A percentile compares a stretch with the other conserved stretches of the same genome.
Conservation (phyloP, 2,329 filamentous ascomycete genomes). For the Pseudocercospora crystallina region DNA sequence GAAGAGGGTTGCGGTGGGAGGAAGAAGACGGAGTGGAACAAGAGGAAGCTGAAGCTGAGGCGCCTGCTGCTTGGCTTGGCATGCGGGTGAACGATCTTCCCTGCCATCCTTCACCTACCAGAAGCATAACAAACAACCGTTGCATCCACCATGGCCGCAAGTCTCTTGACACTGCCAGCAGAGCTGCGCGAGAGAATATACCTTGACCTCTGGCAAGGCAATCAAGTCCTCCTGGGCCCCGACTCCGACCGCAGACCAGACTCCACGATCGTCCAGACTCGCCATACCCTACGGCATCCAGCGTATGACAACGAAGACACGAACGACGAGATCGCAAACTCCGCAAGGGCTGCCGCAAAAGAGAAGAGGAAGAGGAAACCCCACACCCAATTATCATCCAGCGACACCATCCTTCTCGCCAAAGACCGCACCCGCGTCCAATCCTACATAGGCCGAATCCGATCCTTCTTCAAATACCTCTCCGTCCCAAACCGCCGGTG, state of each 20-base stretch:
- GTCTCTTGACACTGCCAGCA: constrained; percentile 10
- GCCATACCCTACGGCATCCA: not conserved
- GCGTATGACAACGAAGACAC: not conserved
- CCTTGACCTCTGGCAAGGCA: constrained; percentile 3
- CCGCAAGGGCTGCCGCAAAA: not conserved
- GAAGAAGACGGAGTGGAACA: no score
- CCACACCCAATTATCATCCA: not conserved
- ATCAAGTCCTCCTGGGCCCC: not conserved
- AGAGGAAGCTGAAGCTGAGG: no score
- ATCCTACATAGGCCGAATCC: no score
- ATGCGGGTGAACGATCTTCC: no score
- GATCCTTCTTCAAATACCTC: not conserved
- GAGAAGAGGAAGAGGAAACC: not conserved
- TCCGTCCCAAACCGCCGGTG: not conserved
- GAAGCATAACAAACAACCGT: not conserved
- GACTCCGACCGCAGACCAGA: no score
- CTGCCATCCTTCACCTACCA: not conserved
- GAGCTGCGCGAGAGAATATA: constrained; percentile 16
- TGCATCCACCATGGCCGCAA: not conserved
- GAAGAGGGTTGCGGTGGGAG: no score
- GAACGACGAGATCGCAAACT: not conserved
- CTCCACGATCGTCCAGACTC: not conserved
- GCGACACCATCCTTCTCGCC: not conserved
- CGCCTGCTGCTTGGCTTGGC: no score
- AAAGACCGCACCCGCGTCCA: not conserved